Conservation (phyloP, 1,139 yeast species). For the Hemisphaericaspora lyxosophila region DNA sequence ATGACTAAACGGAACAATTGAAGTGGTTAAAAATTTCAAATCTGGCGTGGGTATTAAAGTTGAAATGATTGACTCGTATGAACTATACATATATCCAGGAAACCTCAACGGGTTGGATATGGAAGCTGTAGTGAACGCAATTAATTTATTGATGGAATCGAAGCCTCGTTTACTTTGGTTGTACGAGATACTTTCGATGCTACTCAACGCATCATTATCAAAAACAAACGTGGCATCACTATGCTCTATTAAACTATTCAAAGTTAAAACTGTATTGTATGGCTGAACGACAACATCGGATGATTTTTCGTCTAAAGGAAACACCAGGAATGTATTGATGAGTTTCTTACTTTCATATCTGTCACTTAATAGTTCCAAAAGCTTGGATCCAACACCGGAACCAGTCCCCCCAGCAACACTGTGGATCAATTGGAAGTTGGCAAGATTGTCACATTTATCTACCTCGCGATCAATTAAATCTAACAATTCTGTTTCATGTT, state of each 20-base stretch:
- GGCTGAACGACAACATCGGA: constrained; percentile 98
- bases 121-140: constrained; percentile 81
- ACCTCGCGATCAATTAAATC: constrained; percentile 88
- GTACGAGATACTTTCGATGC: constrained; percentile 58
- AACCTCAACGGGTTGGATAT: constrained; percentile 85
- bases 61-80: constrained; percentile 78
- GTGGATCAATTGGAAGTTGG: constrained; percentile 87
- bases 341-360: constrained; percentile 77
- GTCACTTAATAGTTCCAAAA: constrained; percentile 78
- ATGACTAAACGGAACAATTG: constrained; percentile 78
- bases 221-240: constrained; percentile 87
- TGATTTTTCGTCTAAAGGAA: constrained; percentile 72
- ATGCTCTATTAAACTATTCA: constrained; percentile 75
- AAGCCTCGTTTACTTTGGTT: constrained; percentile 31
- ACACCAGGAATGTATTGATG: constrained; percentile 81
- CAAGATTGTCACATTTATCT: constrained; percentile 86
- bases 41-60: constrained; percentile 87
- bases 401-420: constrained; percentile 99
- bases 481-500: constrained; percentile 66
- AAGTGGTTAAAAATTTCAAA: constrained; percentile 79
- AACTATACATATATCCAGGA: constrained; percentile 90
- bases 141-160: constrained; percentile 79
- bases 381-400: constrained; percentile 85
- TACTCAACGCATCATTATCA: constrained; percentile 81
- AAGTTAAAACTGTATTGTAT: constrained; percentile 80